Conservation (phyloP, 768 basidiomycete genomes). For the Pleurotus citrinopileatus region DNA sequence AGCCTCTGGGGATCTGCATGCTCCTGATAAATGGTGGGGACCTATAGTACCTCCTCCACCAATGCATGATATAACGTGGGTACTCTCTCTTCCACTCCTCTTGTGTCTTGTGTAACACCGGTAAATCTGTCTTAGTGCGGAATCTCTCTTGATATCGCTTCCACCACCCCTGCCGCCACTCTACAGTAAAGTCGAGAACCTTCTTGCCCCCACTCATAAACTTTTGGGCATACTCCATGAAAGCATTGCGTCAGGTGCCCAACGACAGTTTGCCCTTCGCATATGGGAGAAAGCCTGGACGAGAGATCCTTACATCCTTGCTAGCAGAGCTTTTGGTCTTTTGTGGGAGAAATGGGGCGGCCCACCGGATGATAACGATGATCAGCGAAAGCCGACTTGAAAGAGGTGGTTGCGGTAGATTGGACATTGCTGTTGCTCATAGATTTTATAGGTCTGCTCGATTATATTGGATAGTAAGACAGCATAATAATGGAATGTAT, state of each 20-base stretch:
- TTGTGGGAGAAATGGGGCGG: constrained; percentile 41
- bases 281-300: constrained; percentile 65
- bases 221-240: constrained; percentile 49
- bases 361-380: constrained; percentile 8
- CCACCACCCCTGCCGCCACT: constrained; percentile 57
- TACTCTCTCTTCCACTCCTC: constrained; percentile 12
- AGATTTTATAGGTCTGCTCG: background rate
- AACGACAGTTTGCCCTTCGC: constrained; percentile 52
- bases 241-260: constrained; percentile 56
- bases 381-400: constrained; percentile 4
- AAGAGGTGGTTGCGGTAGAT: background rate
- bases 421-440: background rate
- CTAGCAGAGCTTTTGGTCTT: constrained; percentile 34
- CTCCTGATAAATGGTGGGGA: constrained; percentile 33
- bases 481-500: background rate
- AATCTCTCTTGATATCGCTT: constrained; percentile 54
- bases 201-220: constrained; percentile 56
- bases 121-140: constrained; percentile 29
- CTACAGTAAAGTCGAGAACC: constrained; percentile 46
- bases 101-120: constrained; percentile 4
- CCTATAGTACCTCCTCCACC: constrained; percentile 38
- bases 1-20: constrained; percentile 15
- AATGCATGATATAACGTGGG: constrained; percentile 36
- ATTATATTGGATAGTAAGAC: background rate
- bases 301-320: constrained; percentile 54